Evolutionary conservation across 2,329 filamentous ascomycete species (phyloP).

Genomic region (Talaromyces piceae): DNA sequence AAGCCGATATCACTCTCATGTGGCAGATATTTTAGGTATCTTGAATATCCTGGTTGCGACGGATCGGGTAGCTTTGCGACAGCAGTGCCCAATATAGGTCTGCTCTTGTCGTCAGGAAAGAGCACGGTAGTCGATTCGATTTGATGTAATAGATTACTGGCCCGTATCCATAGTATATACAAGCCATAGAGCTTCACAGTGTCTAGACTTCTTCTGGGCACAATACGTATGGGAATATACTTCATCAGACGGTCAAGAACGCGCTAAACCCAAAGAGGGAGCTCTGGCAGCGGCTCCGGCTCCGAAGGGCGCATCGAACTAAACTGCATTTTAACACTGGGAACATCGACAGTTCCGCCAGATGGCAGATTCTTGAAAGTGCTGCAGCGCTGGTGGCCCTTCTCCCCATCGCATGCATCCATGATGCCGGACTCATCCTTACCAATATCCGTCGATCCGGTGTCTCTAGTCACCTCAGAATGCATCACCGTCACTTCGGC

Average conservation of each 20-base stretch:
- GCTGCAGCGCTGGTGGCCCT: background rate
- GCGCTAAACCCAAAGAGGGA: conserved; percentile 20
- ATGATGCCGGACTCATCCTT: conserved; percentile 37
- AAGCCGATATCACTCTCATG: too few species aligned
- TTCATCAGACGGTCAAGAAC: background rate
- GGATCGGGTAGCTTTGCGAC: background rate
- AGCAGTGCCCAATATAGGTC: background rate
- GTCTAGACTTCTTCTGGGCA: too few species aligned
- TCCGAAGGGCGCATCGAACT: conserved; percentile 8
- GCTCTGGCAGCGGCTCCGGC: conserved; percentile 16
- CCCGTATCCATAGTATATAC: background rate
- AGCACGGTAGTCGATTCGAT: too few species aligned
- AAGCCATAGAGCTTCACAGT: background rate
- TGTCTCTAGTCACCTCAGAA: conserved; percentile 93
- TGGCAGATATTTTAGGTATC: too few species aligned
- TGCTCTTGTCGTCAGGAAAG: background rate
- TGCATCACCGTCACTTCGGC: conserved; percentile 97
- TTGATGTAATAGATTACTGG: too few species aligned
- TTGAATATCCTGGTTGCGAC: too few species aligned
- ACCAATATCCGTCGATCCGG: conserved; percentile 79
- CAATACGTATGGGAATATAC: too few species aligned
- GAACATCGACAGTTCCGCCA: conserved; percentile 4
- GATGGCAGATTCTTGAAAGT: conserved; percentile 10
- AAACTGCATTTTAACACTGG: background rate
- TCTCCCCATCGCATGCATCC: conserved; percentile 10